phyloP scores from a whole-genome alignment of 179 eudicot genomes.

The Actinidia arguta region DNA sequence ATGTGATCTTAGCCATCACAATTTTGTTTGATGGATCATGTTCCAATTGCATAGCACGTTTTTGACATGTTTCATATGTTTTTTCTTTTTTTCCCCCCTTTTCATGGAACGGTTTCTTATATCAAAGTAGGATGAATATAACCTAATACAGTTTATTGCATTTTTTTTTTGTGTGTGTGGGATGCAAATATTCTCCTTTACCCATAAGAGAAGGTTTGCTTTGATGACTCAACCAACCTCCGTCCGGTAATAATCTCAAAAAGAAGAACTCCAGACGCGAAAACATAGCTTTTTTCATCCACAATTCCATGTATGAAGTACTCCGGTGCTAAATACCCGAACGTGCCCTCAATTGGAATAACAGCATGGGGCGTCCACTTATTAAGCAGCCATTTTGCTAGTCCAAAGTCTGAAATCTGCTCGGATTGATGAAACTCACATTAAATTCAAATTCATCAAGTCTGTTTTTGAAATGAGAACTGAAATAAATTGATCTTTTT shows the following conservation, averaged over 20 bases:
- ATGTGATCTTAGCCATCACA: too few relatives aligned
- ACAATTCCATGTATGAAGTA: slow-evolving; percentile 96
- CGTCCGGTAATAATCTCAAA: slow-evolving; percentile 83
- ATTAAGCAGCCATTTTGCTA: slow-evolving; percentile 90
- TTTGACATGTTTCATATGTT: too few relatives aligned
- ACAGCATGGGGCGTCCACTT: slow-evolving; percentile 66
- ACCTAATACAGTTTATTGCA: not conserved
- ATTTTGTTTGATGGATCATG: too few relatives aligned
- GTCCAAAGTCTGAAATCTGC: slow-evolving; percentile 92
- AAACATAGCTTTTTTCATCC: slow-evolving; percentile 88
- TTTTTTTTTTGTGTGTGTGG: not conserved
- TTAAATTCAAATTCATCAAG: not conserved
- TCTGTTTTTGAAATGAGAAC: not conserved
- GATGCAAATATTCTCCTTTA: slow-evolving; percentile 15
- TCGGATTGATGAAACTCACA: not conserved
- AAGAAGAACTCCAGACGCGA: slow-evolving; percentile 87
- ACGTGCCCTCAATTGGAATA: slow-evolving; percentile 88
- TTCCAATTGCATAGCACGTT: too few relatives aligned
- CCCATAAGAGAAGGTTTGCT: slow-evolving; percentile 85
- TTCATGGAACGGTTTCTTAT: too few relatives aligned
- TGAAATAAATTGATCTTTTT: not conserved
- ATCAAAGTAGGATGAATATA: too few relatives aligned
- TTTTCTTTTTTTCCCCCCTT: too few relatives aligned
- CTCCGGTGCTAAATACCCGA: slow-evolving; percentile 96
- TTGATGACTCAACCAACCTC: slow-evolving; percentile 74